phyloP scores from a whole-genome alignment of 148 eudicot species.

The Rhododendron mucronatum region DNA sequence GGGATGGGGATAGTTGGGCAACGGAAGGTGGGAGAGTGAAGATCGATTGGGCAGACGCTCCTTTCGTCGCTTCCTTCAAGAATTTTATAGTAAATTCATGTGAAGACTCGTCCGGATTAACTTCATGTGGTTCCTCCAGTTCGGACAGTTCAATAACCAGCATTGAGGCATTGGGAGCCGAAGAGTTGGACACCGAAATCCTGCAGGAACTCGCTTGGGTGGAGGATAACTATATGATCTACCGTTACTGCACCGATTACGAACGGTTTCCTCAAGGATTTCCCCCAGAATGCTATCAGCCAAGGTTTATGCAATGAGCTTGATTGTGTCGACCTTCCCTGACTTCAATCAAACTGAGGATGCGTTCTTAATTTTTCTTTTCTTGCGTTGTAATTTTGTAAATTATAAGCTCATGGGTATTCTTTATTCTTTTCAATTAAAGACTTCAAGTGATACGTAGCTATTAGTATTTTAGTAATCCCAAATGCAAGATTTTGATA shows the following conservation, averaged over 20 bases:
- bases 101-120: background rate
- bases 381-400: background rate
- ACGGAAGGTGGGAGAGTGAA: slow-evolving; percentile 15
- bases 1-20: slow-evolving; percentile 17
- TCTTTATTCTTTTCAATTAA: background rate
- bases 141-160: background rate
- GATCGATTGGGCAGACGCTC: slow-evolving; percentile 8
- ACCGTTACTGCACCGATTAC: slow-evolving; percentile 7
- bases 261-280: slow-evolving; percentile 8
- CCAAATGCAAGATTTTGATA: background rate
- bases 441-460: no score
- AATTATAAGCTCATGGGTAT: background rate
- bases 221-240: background rate
- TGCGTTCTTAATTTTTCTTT: background rate
- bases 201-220: background rate
- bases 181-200: background rate
- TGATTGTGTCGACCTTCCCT: no score
- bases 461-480: background rate
- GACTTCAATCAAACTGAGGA: background rate
- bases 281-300: slow-evolving; percentile 3
- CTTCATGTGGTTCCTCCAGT: background rate
- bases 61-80: background rate
- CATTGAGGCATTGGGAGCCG: background rate
- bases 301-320: background rate
- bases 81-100: slow-evolving; percentile 10